Base-by-base conservation (phyloP, 495 filamentous ascomycete genomes). In the Friedmanniomyces simplex region DNA sequence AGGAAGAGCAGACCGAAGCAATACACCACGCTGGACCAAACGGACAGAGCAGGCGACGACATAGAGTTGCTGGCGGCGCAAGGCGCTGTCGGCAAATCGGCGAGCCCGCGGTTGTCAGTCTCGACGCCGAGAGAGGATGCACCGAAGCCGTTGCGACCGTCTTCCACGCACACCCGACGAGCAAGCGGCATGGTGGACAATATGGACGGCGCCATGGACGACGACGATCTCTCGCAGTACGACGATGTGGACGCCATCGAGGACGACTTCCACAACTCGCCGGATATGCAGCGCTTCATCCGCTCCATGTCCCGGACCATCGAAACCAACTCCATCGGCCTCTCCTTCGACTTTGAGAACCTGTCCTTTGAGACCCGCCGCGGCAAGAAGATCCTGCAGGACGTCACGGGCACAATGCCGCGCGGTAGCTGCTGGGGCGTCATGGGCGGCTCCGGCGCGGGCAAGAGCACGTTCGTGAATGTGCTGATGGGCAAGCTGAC, bases 401-500 rank as follows among this genome's bases (percentile, higher is more conserved):
- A 74, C 18, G 72, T 81, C 1, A 75, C 76, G 0, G 78, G 77
- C 13, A 71, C 70, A 4, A 79, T 80, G 61, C 68, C 73, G 2
- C 67, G 68, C 0, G 79, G 79, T 10, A 70, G 74, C 18, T 69
- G 79, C 7, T 75, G 71, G 18, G 77, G 74, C 1, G 66, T 71
- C 25, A 69, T 69, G 66, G 68, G 69, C 16, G 63, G 59, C 7
- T 64, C 59, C 14, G 69, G 69, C 14, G 66, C 68, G 12, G 69
- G 69, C 4, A 72, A 72, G 57, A 70, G 63, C 12, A 72, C 69
- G 0, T 63, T 72, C 14, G 58, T 72, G 8, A 63, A 70, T 53
- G 62, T 55, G 68, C 70, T 30, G 54, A 67, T 50, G 55, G 71
- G 32, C 54, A 63, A 62, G 1, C 34, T 65, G 20, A 67, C 65